phyloP scores from a whole-genome alignment of 192 early-diverging fungal species.

The Coemansia sp. region DNA sequence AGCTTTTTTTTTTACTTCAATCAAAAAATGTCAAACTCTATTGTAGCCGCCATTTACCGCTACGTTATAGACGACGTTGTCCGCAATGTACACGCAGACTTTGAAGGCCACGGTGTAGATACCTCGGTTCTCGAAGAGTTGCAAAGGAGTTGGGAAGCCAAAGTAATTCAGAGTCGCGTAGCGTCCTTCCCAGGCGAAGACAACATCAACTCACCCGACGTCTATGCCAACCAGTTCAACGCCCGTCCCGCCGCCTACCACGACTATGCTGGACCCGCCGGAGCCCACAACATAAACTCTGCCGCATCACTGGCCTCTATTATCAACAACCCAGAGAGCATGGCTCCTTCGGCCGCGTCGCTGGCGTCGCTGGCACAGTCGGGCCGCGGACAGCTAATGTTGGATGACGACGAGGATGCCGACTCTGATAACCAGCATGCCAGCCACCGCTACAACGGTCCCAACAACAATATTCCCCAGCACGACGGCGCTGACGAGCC shows the following conservation, averaged over 20 bases:
- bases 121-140: conserved; percentile 85
- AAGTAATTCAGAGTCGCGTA: conserved; percentile 59
- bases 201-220: conserved; percentile 4
- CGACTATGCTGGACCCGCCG: conserved; percentile 11
- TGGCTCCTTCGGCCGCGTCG: conserved; percentile 55
- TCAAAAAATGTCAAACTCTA: conserved; percentile 51
- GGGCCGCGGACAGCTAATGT: conserved; percentile 35
- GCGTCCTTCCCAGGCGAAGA: conserved; percentile 56
- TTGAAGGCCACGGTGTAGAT: conserved; percentile 89
- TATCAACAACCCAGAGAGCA: conserved; percentile 49
- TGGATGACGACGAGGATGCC: conserved; percentile 45
- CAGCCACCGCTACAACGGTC: conserved; percentile 11
- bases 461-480: conserved; percentile 58
- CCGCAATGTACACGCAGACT: conserved; percentile 80
- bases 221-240: conserved; percentile 9
- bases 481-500: conserved; percentile 62
- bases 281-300: conserved; percentile 38
- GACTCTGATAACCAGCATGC: conserved; percentile 16
- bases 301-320: conserved; percentile 56
- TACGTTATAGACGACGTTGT: conserved; percentile 95
- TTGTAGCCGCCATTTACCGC: conserved; percentile 69
- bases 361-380: conserved; percentile 58
- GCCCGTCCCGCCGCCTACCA: conserved; percentile 13
- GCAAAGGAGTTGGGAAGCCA: conserved; percentile 69
- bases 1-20: neutral